These are phyloP conservation scores for Dactylonectria estremocensis DNA, from an alignment of 2,329 filamentous ascomycete species.

Conservation along the genomic window DNA sequence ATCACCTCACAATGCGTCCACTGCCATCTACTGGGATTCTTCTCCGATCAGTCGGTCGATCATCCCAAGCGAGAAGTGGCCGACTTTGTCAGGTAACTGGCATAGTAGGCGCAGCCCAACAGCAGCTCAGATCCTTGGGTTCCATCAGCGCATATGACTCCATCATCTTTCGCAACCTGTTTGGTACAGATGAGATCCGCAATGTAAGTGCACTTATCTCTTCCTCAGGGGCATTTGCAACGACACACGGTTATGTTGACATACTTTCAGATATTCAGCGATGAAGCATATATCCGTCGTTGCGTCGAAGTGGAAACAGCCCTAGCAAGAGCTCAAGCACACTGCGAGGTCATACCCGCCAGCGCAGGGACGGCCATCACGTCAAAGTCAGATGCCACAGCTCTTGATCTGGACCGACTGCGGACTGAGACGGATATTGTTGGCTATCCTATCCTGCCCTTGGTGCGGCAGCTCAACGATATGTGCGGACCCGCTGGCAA, in stretches of 20 bases:
- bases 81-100: not conserved
- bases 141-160: conserved; percentile 59
- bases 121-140: not conserved
- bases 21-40: too few relatives aligned
- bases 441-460: conserved; percentile 67
- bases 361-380: conserved; percentile 55
- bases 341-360: conserved; percentile 62
- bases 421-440: conserved; percentile 68
- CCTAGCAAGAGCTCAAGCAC: conserved; percentile 65
- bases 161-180: conserved; percentile 65
- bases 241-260: not conserved
- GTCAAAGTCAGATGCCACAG: conserved; percentile 46
- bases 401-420: conserved; percentile 48
- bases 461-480: conserved; percentile 61
- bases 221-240: not conserved
- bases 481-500: conserved; percentile 35
- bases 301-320: conserved; percentile 68
- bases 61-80: not conserved
- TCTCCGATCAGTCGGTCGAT: too few relatives aligned
- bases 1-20: too few relatives aligned
- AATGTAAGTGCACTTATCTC: conserved; percentile 46
- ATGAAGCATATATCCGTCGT: conserved; percentile 63
- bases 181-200: conserved; percentile 67
- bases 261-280: conserved; percentile 55
- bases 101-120: not conserved